Evolutionary conservation across 768 basidiomycete species (phyloP).

Genomic region (Steccherinum ochraceum): DNA sequence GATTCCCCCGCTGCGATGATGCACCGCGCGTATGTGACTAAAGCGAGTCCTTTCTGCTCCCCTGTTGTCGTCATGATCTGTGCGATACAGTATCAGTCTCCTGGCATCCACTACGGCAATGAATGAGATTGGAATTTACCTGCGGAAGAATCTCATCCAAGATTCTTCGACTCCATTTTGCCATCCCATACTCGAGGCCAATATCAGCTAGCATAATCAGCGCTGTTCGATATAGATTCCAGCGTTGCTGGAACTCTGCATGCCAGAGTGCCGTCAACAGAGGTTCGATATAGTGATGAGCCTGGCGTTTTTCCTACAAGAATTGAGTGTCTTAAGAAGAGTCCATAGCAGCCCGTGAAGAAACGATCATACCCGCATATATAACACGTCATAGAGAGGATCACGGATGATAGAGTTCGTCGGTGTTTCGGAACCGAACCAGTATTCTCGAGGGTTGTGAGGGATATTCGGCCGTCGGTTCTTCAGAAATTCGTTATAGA

Average conservation of each 20-base stretch:
- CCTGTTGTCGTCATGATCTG: conserved; percentile 72
- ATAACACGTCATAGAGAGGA: conserved; percentile 37
- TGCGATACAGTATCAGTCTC: conserved; percentile 1
- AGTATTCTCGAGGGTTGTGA: conserved; percentile 52
- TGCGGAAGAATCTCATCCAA: conserved; percentile 82
- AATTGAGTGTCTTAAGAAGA: conserved; percentile 4
- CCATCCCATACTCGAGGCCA: conserved; percentile 71
- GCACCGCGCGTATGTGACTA: conserved; percentile 69
- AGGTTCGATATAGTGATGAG: conserved; percentile 53
- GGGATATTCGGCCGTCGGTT: conserved; percentile 45
- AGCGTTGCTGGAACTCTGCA: conserved; percentile 70
- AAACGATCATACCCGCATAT: conserved; percentile 32
- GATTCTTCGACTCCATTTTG: conserved; percentile 54
- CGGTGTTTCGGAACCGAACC: conserved; percentile 33
- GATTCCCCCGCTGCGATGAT: conserved; percentile 53
- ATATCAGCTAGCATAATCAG: conserved; percentile 73
- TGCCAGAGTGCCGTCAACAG: conserved; percentile 72
- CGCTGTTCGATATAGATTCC: conserved; percentile 60
- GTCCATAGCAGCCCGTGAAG: background rate
- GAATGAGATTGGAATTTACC: conserved; percentile 29
- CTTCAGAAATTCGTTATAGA: conserved; percentile 60
- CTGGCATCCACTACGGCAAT: background rate
- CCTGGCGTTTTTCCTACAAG: conserved; percentile 57
- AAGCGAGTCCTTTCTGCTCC: conserved; percentile 72
- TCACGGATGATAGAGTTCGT: conserved; percentile 32